These are phyloP conservation scores for Cutaneotrichosporon daszewskae DNA, from an alignment of 1,284 basidiomycete species.

Conservation along the genomic window DNA sequence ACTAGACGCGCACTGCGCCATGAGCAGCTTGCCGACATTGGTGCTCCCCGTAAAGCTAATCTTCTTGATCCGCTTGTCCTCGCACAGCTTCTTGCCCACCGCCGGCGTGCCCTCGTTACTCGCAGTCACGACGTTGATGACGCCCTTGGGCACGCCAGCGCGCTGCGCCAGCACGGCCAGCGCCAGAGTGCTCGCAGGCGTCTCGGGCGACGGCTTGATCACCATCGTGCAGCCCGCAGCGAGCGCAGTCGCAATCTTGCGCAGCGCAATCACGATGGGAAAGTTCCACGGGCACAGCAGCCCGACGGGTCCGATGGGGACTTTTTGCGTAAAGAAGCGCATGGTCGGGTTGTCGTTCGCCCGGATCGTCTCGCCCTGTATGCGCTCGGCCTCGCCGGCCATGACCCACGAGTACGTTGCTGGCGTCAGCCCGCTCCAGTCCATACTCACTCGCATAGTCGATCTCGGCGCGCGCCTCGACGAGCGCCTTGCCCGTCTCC, in stretches of 20 bases:
- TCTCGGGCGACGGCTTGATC: slow-evolving; percentile 72
- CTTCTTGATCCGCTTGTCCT: slow-evolving; percentile 52
- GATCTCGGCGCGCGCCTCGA: slow-evolving; percentile 72
- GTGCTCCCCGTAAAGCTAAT: slow-evolving; percentile 86
- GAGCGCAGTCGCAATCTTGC: slow-evolving; percentile 77
- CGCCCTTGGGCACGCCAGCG: slow-evolving; percentile 75
- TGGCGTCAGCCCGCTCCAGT: background rate
- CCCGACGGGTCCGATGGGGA: slow-evolving; percentile 63
- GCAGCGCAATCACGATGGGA: slow-evolving; percentile 70
- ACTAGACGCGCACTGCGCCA: slow-evolving; percentile 34
- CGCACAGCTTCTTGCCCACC: slow-evolving; percentile 26
- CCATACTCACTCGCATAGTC: slow-evolving; percentile 49
- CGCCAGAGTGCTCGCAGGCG: slow-evolving; percentile 77
- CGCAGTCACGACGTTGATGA: slow-evolving; percentile 76
- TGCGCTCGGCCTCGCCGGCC: slow-evolving; percentile 68
- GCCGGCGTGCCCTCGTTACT: slow-evolving; percentile 52
- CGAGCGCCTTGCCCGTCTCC: slow-evolving; percentile 81
- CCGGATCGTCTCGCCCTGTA: slow-evolving; percentile 56
- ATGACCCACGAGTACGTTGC: slow-evolving; percentile 23
- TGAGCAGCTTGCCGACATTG: slow-evolving; percentile 35
- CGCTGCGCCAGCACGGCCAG: slow-evolving; percentile 31
- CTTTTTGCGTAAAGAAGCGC: slow-evolving; percentile 21
- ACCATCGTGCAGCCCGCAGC: slow-evolving; percentile 52
- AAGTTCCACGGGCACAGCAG: slow-evolving; percentile 59
- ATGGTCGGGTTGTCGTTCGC: slow-evolving; percentile 16